Percentiles rank a stretch among this genome's conserved stretches.
These are phyloP conservation scores for Podospora didyma DNA, from an alignment of 495 filamentous ascomycete species.

Conservation along the genomic window DNA sequence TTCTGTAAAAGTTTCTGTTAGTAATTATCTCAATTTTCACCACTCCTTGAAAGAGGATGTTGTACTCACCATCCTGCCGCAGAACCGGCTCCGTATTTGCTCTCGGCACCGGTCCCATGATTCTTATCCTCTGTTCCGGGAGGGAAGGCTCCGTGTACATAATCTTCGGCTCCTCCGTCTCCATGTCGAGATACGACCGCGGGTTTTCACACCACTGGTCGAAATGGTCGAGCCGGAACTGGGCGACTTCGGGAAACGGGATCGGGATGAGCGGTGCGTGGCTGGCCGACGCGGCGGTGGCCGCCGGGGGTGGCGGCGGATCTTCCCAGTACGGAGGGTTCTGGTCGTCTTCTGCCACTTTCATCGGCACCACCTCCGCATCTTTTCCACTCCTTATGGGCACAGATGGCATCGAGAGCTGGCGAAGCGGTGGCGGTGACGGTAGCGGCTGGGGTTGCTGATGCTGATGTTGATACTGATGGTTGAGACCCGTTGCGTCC, in stretches of 20 bases:
- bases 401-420: too few species aligned
- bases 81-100: constrained; percentile 5
- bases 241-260: constrained; percentile 7
- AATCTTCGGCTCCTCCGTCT: constrained; percentile 14
- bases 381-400: too few species aligned
- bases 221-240: neutral
- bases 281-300: neutral
- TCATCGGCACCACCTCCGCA: too few species aligned
- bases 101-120: neutral
- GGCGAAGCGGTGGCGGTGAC: too few species aligned
- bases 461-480: neutral
- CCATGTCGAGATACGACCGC: constrained; percentile 27
- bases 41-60: neutral
- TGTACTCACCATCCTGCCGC: neutral
- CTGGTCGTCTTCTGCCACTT: neutral
- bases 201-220: constrained; percentile 26
- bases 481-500: constrained; percentile 4
- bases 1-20: neutral
- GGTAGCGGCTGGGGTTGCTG: too few species aligned
- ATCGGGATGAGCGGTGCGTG: constrained; percentile 9
- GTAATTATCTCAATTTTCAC: neutral
- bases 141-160: neutral
- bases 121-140: neutral
- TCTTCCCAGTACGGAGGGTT: constrained; percentile 9
- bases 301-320: constrained; percentile 1